Conservation (phyloP, 1,284 basidiomycete species). For the Moesziomyces parantarcticus region DNA sequence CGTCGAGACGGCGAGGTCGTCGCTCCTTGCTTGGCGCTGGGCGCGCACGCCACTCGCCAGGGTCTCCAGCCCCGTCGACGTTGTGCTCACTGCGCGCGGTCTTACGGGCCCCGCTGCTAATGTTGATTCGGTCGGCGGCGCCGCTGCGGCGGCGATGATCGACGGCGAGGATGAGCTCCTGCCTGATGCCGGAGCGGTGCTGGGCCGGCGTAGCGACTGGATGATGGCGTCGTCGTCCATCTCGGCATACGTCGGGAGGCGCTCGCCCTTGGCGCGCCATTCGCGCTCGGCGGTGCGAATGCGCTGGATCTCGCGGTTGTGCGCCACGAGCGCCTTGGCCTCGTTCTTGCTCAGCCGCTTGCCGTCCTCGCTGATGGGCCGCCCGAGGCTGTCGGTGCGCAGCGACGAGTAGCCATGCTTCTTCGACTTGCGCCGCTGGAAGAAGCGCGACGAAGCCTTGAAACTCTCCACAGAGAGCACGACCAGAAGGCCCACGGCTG, state of each 20-base stretch:
- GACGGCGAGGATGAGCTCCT: not conserved
- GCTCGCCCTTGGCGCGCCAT: slow-evolving; percentile 42
- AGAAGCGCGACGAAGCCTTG: slow-evolving; percentile 44
- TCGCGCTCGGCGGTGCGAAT: slow-evolving; percentile 48
- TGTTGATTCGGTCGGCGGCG: not conserved
- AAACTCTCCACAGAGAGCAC: slow-evolving; percentile 43
- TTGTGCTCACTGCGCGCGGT: slow-evolving; percentile 19
- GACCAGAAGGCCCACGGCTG: slow-evolving; percentile 37
- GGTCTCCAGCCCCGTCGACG: slow-evolving; percentile 14
- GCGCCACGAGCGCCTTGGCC: slow-evolving; percentile 39
- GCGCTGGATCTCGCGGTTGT: slow-evolving; percentile 43
- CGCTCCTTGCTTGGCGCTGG: slow-evolving; percentile 22
- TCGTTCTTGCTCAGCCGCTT: slow-evolving; percentile 42
- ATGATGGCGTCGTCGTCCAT: slow-evolving; percentile 36
- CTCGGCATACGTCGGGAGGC: slow-evolving; percentile 35
- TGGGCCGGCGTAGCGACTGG: slow-evolving; percentile 26
- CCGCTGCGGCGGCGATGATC: not conserved
- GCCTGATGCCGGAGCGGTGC: slow-evolving; percentile 25
- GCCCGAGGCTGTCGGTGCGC: slow-evolving; percentile 39
- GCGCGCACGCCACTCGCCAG: slow-evolving; percentile 1
- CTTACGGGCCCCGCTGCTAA: not conserved
- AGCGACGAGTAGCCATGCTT: slow-evolving; percentile 50
- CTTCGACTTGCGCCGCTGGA: slow-evolving; percentile 36
- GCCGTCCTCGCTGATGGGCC: slow-evolving; percentile 43
- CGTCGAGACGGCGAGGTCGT: slow-evolving; percentile 19